Base-by-base conservation (phyloP, 176 grass and related monocot species). In the Bromus sterilis region DNA sequence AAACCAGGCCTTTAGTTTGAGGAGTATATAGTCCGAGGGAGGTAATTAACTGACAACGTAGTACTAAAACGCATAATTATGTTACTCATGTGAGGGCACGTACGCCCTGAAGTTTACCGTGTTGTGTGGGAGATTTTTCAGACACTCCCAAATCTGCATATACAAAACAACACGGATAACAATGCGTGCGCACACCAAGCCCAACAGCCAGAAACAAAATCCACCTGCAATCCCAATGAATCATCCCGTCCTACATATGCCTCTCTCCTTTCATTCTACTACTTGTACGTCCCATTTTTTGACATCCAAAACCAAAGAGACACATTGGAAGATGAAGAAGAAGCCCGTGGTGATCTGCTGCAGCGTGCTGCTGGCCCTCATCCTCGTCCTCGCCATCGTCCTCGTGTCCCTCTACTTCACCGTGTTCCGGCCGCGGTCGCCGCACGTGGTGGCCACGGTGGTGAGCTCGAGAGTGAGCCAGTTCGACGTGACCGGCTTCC, bases 391-490 rank as follows among this genome's bases (percentile, higher is more conserved):
- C 75, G 26, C 66, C 37, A 57, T 44, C 43, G 11, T 88, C 51
- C 40, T 89, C 66, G n/a, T 85, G 18, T 49, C 83, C 80, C 77
- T 97, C 79, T 90, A 82, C 87, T 94, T 87, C 83, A 87, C 86
- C 9, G 20, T 97, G 48, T 87, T 97, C 88, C 89, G 71, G 74
- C 85, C 87, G 60, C 89, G 82, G 39, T 3, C 83, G 71, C 87
- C 89, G 7, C 36, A 20, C 1, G 84, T 94, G 71, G 46, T 43
- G 53, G 79, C 76, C 21, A 85, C 72, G 51, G 18, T 82, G 20
- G 86, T 87, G 16, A 51, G 56, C 15, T 3, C 86, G 30, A 25
- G 23, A 0, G 4, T 78, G 1, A 11, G 49, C 10, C 35, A 30
- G 4, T 5, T 89, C 63, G 4, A 9, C 7, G 11, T 14, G 12